phyloP scores from a whole-genome alignment of 208 protist genomes.

The Leishmania turanica region DNA sequence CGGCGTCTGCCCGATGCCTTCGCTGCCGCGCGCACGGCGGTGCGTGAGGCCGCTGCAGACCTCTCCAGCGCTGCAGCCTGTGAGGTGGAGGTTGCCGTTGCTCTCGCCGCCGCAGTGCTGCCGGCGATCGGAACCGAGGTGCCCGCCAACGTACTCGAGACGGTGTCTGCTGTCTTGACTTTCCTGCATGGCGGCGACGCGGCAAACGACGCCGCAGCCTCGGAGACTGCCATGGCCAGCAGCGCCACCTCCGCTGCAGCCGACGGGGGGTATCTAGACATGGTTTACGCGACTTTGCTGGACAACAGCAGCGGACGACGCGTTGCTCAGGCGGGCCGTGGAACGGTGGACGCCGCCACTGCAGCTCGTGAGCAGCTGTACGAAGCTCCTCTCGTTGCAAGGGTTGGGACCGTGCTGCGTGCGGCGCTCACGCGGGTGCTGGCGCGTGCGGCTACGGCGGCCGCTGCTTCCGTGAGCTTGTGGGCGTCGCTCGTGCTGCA shows the following conservation, averaged over 20 bases:
- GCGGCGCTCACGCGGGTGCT: constrained; percentile 18
- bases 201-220: not conserved
- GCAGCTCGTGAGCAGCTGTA: constrained; percentile 13
- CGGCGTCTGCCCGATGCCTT: constrained; percentile 25
- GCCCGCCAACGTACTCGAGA: constrained; percentile 11
- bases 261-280: constrained; percentile 29
- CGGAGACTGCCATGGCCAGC: not conserved
- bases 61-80: not conserved
- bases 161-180: constrained; percentile 6
- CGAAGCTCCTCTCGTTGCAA: constrained; percentile 9
- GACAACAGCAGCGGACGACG: constrained; percentile 4
- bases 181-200: constrained; percentile 32
- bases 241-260: constrained; percentile 29
- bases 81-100: constrained; percentile 24
- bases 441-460: not conserved
- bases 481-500: constrained; percentile 7
- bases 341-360: constrained; percentile 16
- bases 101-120: constrained; percentile 28
- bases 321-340: constrained; percentile 15
- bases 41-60: constrained; percentile 14
- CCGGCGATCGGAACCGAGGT: constrained; percentile 2
- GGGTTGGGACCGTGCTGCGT: constrained; percentile 14
- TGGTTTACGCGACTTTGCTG: constrained; percentile 26
- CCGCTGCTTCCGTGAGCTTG: not conserved
- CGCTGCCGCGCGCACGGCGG: constrained; percentile 9